A percentile compares a stretch with the other conserved stretches of the same genome.
Conservation (phyloP, 257 asterid genomes). For the Knoxia roxburghii region DNA sequence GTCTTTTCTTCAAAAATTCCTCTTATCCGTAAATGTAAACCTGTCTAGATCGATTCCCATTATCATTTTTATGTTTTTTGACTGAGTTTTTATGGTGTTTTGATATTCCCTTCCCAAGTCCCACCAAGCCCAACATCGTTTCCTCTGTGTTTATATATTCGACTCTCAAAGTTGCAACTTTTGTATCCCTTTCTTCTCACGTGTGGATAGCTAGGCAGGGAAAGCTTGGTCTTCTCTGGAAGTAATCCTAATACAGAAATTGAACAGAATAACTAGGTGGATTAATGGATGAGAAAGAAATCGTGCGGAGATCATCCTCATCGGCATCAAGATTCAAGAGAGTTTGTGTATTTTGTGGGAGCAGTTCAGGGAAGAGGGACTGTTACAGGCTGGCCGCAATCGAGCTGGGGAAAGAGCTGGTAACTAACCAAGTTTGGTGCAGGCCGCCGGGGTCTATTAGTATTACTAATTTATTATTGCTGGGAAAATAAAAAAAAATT, state of each 20-base stretch:
- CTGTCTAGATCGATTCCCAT: no score
- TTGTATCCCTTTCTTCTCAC: background rate
- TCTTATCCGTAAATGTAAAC: no score
- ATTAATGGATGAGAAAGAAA: slow-evolving; percentile 26
- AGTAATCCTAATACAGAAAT: no score
- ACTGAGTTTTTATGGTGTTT: no score
- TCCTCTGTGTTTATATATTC: background rate
- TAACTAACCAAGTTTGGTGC: no score
- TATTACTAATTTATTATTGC: background rate
- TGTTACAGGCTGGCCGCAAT: slow-evolving; percentile 60
- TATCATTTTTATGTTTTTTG: no score
- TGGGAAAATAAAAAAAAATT: background rate
- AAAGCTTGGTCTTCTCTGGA: no score
- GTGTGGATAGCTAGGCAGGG: no score
- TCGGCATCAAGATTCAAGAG: slow-evolving; percentile 53
- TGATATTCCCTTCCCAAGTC: background rate
- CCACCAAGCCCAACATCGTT: background rate
- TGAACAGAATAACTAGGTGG: no score
- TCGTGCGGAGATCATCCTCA: slow-evolving; percentile 23
- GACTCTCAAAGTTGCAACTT: no score
- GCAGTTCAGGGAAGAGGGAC: slow-evolving; percentile 65
- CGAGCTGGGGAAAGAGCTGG: slow-evolving; percentile 64
- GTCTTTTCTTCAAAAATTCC: no score
- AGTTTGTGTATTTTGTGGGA: slow-evolving; percentile 71
- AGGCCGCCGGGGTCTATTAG: no score